Percentiles rank a stretch among this genome's conserved stretches.
These are phyloP conservation scores for Colletotrichum eleusines DNA, from an alignment of 2,329 filamentous ascomycete species.

Conservation along the genomic window DNA sequence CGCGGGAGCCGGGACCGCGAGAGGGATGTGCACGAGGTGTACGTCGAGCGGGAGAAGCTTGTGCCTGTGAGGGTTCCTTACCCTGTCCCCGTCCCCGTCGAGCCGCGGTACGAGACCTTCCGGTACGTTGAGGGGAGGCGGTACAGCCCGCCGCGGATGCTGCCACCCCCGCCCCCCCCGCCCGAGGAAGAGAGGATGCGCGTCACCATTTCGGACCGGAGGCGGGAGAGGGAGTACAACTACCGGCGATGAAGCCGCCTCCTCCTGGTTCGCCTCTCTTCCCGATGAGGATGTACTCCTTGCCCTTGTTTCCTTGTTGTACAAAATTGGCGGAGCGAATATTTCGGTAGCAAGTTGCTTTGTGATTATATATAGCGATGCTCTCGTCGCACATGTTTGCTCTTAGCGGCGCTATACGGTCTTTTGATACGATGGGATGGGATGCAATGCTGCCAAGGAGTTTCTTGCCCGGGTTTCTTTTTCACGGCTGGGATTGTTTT, in stretches of 20 bases:
- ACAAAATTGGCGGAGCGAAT: not conserved
- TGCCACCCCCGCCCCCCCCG: constrained; percentile 49
- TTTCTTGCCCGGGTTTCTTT: not conserved
- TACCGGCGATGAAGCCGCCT: constrained; percentile 5
- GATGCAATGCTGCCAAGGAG: not conserved
- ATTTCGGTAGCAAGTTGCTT: not conserved
- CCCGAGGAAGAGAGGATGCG: constrained; percentile 50
- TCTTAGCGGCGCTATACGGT: not conserved
- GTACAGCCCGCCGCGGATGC: constrained; percentile 49
- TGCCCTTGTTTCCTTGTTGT: not conserved
- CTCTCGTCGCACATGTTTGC: not conserved
- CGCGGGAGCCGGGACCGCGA: constrained; percentile 42
- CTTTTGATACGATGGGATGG: constrained; percentile 2
- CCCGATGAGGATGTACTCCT: not conserved
- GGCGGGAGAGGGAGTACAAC: constrained; percentile 49
- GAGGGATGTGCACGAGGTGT: constrained; percentile 53
- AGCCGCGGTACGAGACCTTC: constrained; percentile 61
- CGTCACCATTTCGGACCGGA: constrained; percentile 52
- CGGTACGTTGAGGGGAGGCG: constrained; percentile 65
- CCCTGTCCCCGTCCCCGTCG: constrained; percentile 52
- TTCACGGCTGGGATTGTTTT: not conserved
- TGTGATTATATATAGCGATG: not conserved
- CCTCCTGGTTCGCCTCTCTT: not conserved
- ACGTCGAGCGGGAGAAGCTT: constrained; percentile 65
- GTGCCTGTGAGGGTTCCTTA: constrained; percentile 58